phyloP scores from a whole-genome alignment of 257 asterid genomes.

The Gardenia jasminoides region DNA sequence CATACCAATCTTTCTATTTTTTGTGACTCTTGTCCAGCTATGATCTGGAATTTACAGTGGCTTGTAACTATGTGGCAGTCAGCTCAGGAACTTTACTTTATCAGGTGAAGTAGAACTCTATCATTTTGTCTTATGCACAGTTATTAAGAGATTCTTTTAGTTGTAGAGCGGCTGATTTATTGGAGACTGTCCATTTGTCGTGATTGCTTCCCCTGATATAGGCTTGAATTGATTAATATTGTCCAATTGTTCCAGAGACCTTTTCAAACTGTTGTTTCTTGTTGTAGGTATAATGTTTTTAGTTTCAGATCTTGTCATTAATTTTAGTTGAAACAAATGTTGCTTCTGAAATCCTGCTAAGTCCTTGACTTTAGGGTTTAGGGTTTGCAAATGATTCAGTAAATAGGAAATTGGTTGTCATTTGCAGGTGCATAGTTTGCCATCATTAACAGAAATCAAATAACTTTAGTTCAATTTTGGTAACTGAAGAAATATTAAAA shows the following conservation, averaged over 20 bases:
- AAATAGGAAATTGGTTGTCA: no score
- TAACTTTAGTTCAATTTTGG: background rate
- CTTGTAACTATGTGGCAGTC: conserved; percentile 83
- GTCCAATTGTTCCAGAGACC: no score
- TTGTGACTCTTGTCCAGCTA: conserved; percentile 51
- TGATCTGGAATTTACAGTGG: conserved; percentile 96
- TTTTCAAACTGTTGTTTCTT: no score
- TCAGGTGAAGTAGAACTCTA: conserved; percentile 57
- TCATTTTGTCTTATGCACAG: background rate
- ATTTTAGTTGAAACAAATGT: no score
- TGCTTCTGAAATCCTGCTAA: no score
- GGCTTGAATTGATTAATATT: no score
- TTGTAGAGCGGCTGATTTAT: background rate
- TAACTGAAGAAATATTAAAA: no score
- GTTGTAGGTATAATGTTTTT: no score
- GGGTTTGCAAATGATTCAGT: no score
- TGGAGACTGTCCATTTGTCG: background rate
- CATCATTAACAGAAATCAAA: background rate
- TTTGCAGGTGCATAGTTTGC: background rate
- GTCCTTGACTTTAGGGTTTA: no score
- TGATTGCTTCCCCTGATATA: no score
- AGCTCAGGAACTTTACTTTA: conserved; percentile 89
- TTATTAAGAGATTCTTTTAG: background rate
- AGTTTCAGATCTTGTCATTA: no score
- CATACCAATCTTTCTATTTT: conserved; percentile 26